Base-by-base conservation (phyloP, 129 eudicot species). In the Flaveria brownii region DNA sequence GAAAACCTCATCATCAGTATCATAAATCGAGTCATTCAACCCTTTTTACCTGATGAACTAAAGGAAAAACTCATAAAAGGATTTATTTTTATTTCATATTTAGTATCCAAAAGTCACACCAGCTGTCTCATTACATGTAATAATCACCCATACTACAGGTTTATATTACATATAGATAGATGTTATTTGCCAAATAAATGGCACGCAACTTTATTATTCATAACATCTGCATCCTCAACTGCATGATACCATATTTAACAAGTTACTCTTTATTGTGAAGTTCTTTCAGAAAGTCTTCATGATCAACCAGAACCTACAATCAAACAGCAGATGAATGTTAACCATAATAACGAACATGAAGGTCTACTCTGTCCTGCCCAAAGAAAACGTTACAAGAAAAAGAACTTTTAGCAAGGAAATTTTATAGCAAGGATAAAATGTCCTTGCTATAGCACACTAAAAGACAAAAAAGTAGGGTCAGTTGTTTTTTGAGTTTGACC, bases 241-340 rank as follows among this genome's bases (percentile, higher is more conserved):
- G 25, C 55, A 65, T 57, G 20, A 39, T 42, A 23, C 41, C 54
- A 11, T 50, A 54, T 23, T 50, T n/a, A 70, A 41, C 18, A 23
- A 22, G 64, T 76, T 67, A 73, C 83, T 83, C 78, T 49, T 71
- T 26, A 70, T 67, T 43, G 78, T 84, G 68, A 42, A 93, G 87
- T 82, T 93, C 97, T 85, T 85, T 87, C 80, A 93, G 87, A 81
- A 93, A 93, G 84, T 93, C 98, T 77, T 86, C 88, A 43, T 90
- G 71, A 77, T 93, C 98, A 39, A 93, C 98, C 81, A 90, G 61
- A 80, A 93, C 98, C 98, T 93, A 73, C 81, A 80, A 63, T 39
- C 73, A 63, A 72, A 36, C 59, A 39, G 25, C 22, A 41, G 4
- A 54, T 36, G 41, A 36, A 25, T 17, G 17, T 26, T 51, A 16